phyloP scores from a whole-genome alignment of 2,329 filamentous ascomycete genomes.

The Tetracladium maxilliforme region DNA sequence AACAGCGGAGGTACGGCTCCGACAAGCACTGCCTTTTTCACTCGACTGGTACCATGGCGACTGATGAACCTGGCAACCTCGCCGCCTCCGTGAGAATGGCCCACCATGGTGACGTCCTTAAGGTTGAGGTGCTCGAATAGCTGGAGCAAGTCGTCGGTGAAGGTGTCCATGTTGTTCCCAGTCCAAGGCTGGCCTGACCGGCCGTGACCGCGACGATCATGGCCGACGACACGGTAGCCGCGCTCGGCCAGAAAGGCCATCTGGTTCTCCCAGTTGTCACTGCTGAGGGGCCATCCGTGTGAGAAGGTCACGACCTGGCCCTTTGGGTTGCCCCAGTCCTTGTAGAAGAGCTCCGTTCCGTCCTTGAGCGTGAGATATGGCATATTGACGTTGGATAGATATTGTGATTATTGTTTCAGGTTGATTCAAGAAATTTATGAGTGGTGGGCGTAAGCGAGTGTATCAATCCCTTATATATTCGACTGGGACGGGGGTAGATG shows the following conservation, averaged over 20 bases:
- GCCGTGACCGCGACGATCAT: slow-evolving; percentile 21
- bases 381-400: no score
- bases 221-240: slow-evolving; percentile 22
- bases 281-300: slow-evolving; percentile 23
- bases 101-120: slow-evolving; percentile 18
- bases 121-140: slow-evolving; percentile 19
- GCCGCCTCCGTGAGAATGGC: slow-evolving; percentile 24
- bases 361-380: slow-evolving; percentile 20
- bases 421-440: no score
- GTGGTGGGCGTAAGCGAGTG: no score
- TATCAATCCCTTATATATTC: no score
- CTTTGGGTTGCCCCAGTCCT: slow-evolving; percentile 22
- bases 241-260: slow-evolving; percentile 20
- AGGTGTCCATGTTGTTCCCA: slow-evolving; percentile 22
- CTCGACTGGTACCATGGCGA: slow-evolving; percentile 18
- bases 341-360: slow-evolving; percentile 23
- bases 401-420: no score
- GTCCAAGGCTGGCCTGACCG: slow-evolving; percentile 22
- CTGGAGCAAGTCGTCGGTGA: slow-evolving; percentile 19
- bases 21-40: slow-evolving; percentile 22
- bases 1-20: slow-evolving; percentile 18
- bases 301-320: slow-evolving; percentile 18
- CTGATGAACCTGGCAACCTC: slow-evolving; percentile 21
- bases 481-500: no score
- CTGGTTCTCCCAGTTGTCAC: slow-evolving; percentile 22